phyloP scores from a whole-genome alignment of 306 rosid genomes.

The Alnus rubra region DNA sequence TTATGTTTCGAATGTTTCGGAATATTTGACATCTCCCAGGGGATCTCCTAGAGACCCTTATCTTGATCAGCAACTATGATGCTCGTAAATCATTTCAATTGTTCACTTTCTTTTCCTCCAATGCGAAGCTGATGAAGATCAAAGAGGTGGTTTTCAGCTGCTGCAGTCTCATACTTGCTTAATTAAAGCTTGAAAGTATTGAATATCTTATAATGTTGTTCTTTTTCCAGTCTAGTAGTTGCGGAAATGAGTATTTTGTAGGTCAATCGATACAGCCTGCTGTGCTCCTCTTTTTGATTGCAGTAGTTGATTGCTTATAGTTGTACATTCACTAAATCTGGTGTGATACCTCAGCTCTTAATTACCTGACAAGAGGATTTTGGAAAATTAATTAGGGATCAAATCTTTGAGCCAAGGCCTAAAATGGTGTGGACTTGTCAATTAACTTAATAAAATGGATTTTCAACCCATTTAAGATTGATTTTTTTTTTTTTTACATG shows the following conservation, averaged over 20 bases:
- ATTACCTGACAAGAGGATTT: too few species aligned
- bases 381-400: too few species aligned
- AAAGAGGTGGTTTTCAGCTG: background rate
- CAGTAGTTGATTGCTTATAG: background rate
- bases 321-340: conserved; percentile 12
- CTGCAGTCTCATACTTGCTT: conserved; percentile 18
- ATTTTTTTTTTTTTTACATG: too few species aligned
- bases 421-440: too few species aligned
- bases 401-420: too few species aligned
- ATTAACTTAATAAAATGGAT: too few species aligned
- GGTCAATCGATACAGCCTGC: background rate
- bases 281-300: background rate
- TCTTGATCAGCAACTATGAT: conserved; percentile 87
- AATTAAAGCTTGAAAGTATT: conserved; percentile 8
- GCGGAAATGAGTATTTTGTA: conserved; percentile 6
- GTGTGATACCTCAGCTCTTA: background rate
- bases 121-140: conserved; percentile 16
- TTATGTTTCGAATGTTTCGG: conserved; percentile 51
- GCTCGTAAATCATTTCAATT: conserved; percentile 10
- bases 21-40: conserved; percentile 57
- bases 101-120: background rate
- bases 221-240: conserved; percentile 8
- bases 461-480: too few species aligned
- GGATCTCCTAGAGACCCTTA: conserved; percentile 52
- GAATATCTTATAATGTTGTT: conserved; percentile 12